Conservation (phyloP, 176 grass and related monocot genomes). For the Coix lacrymajobi region DNA sequence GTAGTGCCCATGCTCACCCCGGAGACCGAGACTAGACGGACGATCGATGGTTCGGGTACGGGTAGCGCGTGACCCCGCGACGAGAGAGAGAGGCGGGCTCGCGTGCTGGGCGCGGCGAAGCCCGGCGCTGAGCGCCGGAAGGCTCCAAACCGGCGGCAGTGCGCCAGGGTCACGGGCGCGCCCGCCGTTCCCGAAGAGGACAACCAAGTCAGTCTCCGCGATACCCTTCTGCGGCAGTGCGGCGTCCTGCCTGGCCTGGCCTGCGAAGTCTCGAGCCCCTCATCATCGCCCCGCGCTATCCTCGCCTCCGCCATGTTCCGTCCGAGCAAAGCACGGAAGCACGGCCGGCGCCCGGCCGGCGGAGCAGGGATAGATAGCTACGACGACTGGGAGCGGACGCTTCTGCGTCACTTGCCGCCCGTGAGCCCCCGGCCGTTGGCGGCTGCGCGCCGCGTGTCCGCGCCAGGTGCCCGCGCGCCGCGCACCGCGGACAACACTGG, state of each 20-base stretch:
- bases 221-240: too few relatives aligned
- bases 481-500: background rate
- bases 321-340: background rate
- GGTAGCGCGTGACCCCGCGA: background rate
- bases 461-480: background rate
- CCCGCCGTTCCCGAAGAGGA: background rate
- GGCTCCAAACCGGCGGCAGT: background rate
- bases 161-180: slow-evolving; percentile 3
- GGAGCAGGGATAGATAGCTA: background rate
- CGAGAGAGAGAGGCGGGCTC: background rate
- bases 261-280: background rate
- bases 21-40: background rate
- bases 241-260: background rate
- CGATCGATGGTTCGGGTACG: background rate
- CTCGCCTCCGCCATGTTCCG: background rate
- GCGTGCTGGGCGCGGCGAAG: background rate
- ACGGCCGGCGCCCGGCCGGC: background rate
- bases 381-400: background rate
- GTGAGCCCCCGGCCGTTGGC: background rate
- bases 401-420: background rate
- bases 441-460: slow-evolving; percentile 8
- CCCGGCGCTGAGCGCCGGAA: background rate
- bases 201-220: background rate
- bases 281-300: background rate
- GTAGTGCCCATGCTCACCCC: background rate